phyloP scores from a whole-genome alignment of 805 yeast genomes.

The Scheffersomyces ergatensis region DNA sequence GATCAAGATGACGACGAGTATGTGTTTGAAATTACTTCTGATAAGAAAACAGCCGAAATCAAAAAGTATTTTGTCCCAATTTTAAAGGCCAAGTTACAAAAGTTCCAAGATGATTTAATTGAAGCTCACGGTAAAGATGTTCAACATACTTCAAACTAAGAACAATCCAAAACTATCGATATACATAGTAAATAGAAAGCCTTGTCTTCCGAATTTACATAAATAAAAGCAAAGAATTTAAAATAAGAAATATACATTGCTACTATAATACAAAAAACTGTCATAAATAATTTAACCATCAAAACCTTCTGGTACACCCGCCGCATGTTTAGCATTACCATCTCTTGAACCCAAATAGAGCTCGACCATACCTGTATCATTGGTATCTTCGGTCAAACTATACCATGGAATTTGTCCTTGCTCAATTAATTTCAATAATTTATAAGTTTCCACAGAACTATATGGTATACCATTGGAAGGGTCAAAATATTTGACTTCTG shows the following conservation, averaged over 20 bases:
- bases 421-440: constrained; percentile 50
- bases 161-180: background rate
- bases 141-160: constrained; percentile 45
- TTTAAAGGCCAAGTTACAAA: constrained; percentile 44
- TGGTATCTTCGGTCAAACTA: constrained; percentile 46
- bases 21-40: constrained; percentile 44
- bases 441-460: constrained; percentile 77
- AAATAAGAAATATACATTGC: background rate
- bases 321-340: constrained; percentile 68
- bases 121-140: constrained; percentile 60
- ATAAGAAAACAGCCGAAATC: constrained; percentile 39
- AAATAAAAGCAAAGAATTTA: background rate
- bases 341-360: constrained; percentile 39
- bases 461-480: constrained; percentile 89
- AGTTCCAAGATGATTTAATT: constrained; percentile 64
- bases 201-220: constrained; percentile 1
- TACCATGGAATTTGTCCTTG: constrained; percentile 54
- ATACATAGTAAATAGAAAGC: background rate
- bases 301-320: constrained; percentile 88
- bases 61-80: constrained; percentile 51
- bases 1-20: constrained; percentile 72
- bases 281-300: constrained; percentile 28
- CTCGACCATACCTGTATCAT: constrained; percentile 50
- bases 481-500: constrained; percentile 79
- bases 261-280: background rate